A percentile compares a stretch with the other conserved stretches of the same genome.
Conservation (phyloP, 2,329 filamentous ascomycete genomes). For the Fusarium armeniacum region DNA sequence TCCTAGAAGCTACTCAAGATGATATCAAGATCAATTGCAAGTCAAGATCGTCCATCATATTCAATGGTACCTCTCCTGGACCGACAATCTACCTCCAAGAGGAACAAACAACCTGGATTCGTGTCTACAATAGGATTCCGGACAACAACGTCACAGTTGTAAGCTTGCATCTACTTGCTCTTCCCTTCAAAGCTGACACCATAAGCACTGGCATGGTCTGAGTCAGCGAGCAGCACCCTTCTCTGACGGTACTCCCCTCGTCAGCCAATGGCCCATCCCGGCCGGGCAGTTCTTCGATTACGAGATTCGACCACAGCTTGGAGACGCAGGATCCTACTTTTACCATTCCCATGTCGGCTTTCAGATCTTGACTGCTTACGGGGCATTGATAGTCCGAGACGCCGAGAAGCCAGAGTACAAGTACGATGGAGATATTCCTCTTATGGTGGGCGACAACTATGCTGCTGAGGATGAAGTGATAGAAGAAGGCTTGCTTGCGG, state of each 20-base stretch:
- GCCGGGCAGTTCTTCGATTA: conserved; percentile 76
- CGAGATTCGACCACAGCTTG: conserved; percentile 66
- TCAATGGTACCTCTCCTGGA: conserved; percentile 30
- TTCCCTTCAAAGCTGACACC: background rate
- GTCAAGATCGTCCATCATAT: conserved; percentile 5
- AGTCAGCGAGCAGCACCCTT: conserved; percentile 71
- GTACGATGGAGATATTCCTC: conserved; percentile 73
- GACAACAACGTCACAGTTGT: conserved; percentile 38
- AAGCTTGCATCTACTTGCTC: background rate
- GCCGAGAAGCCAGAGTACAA: conserved; percentile 65
- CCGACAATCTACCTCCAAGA: conserved; percentile 25
- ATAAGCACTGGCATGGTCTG: conserved; percentile 77
- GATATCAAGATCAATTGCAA: conserved; percentile 32
- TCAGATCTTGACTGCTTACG: conserved; percentile 70
- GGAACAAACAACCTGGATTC: conserved; percentile 37
- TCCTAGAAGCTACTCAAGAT: conserved; percentile 24
- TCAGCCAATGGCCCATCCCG: conserved; percentile 75
- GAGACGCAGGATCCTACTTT: conserved; percentile 74
- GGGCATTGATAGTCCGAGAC: conserved; percentile 66
- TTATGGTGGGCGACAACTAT: conserved; percentile 68
- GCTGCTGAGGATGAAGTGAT: conserved; percentile 66
- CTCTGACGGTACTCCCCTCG: conserved; percentile 72
- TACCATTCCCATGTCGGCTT: conserved; percentile 77
- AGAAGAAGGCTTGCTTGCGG: conserved; percentile 62
- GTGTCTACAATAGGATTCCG: conserved; percentile 30